A percentile compares a stretch with the other conserved stretches of the same genome.
phyloP scores from a whole-genome alignment of 2,329 filamentous ascomycete genomes.

The Beauveria australis region DNA sequence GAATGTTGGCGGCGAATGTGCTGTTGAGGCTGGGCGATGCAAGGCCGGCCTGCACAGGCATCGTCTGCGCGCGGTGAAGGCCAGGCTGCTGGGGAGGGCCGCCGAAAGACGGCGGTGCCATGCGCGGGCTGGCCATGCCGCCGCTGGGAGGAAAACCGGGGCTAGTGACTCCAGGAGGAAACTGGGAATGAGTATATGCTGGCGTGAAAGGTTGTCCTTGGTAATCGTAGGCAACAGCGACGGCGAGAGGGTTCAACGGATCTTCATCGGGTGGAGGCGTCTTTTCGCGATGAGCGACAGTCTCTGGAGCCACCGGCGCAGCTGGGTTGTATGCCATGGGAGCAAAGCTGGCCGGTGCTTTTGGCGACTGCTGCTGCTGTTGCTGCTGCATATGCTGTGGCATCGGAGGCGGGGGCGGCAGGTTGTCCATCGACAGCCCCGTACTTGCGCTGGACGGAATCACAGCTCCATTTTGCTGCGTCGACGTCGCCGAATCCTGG shows the following conservation, averaged over 20 bases:
- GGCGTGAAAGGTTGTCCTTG: constrained; percentile 44
- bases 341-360: constrained; percentile 34
- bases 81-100: constrained; percentile 32
- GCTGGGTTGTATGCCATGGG: constrained; percentile 74
- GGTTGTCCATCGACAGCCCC: constrained; percentile 13
- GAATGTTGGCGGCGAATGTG: constrained; percentile 36
- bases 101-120: constrained; percentile 36
- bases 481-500: constrained; percentile 15
- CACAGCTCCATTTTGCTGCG: constrained; percentile 16
- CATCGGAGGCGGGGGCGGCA: constrained; percentile 19
- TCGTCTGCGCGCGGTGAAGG: constrained; percentile 39
- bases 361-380: background rate
- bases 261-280: constrained; percentile 67
- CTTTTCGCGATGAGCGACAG: constrained; percentile 66
- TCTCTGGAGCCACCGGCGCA: constrained; percentile 65
- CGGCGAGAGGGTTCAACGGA: constrained; percentile 48
- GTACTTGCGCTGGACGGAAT: constrained; percentile 13
- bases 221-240: constrained; percentile 50
- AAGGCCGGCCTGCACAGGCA: constrained; percentile 34
- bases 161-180: constrained; percentile 37
- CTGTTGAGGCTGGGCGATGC: constrained; percentile 32
- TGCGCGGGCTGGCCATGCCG: constrained; percentile 29
- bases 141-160: constrained; percentile 26
- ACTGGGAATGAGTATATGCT: constrained; percentile 38
- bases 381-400: constrained; percentile 21